Evolutionary conservation across 345 rosid genomes (phyloP), one percentile per base, ranked within the genome.

Genomic region (Gossypium australe): DNA sequence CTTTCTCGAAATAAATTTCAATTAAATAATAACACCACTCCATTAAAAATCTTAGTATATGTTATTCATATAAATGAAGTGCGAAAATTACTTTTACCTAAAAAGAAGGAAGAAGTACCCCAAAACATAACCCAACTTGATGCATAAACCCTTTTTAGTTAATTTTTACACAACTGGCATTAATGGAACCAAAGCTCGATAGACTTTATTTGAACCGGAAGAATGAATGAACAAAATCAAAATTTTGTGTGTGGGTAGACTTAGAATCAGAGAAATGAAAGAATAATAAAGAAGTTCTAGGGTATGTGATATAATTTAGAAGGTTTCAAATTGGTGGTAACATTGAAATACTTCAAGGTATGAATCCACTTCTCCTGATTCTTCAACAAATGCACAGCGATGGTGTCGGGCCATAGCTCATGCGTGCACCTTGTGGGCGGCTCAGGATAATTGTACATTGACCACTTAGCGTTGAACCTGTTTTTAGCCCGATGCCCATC

Each of bases 261-360:
- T 7, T 9, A 64, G 43, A 63, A 63, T 63, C 9, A 17, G 68
- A 25, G 18, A 48, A 17, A 68, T 16, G 9, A 29, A 52, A 70
- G 47, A 72, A 41, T 34, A 20, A 52, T 10, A 29, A 27, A 4
- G 11, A 49, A 55, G 16, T 12, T 27, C 44, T 75, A 85, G 41
- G 87, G 80, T 74, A 90, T 87, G 77, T 94, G 97, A 81, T 94
- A 94, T 73, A 90, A 72, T 78, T 94, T 92, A 12, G 98, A 94
- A 27, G 97, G 94, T 76, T 90, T 92, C 52, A 94, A 87, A 80
- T 86, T 86, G 20, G 53, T 81, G 4, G 94, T 89, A 76, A 83
- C 87, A 67, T 94, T 92, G 78, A 90, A 90, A 72, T 85, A 92
- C 69, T 81, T 81, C 85, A 92, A 78, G 1, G 94, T 85, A 13